A percentile compares a stretch with the other conserved stretches of the same genome.
phyloP scores from a whole-genome alignment of 2,329 filamentous ascomycete species.

The Chaetomium olivaceum region DNA sequence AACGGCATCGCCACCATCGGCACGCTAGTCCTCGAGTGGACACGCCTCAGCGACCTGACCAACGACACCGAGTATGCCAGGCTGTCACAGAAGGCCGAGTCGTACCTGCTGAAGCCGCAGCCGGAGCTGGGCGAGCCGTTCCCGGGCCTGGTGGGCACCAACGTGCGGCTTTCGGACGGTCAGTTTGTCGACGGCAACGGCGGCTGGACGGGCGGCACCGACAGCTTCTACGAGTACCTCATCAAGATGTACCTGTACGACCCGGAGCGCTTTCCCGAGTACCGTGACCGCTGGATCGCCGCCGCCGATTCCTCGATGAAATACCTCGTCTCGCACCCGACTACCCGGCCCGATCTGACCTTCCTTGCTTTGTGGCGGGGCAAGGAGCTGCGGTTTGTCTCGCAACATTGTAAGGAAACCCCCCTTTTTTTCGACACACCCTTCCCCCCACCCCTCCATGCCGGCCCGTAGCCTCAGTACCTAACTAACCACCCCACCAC shows the following conservation, averaged over 20 bases:
- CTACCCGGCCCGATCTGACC: conserved; percentile 66
- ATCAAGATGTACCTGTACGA: conserved; percentile 91
- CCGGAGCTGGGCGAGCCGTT: conserved; percentile 68
- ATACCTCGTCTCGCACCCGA: conserved; percentile 69
- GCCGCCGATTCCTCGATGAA: conserved; percentile 76
- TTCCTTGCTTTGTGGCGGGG: conserved; percentile 62
- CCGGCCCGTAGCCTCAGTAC: too few species aligned
- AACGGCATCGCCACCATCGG: conserved; percentile 78
- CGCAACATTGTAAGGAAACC: conserved; percentile 50
- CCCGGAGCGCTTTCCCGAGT: conserved; percentile 58
- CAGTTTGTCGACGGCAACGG: conserved; percentile 66
- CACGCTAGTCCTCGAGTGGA: conserved; percentile 82
- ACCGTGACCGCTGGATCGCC: conserved; percentile 72
- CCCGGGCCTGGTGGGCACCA: conserved; percentile 72
- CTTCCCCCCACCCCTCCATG: neutral
- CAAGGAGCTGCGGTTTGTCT: conserved; percentile 47
- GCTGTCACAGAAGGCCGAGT: conserved; percentile 67
- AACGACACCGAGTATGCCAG: conserved; percentile 65
- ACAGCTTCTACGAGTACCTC: conserved; percentile 87
- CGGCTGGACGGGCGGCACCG: conserved; percentile 75
- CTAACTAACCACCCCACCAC: neutral
- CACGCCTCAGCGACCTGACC: conserved; percentile 73
- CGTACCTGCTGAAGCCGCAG: conserved; percentile 67
- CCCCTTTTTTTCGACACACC: conserved; percentile 11
- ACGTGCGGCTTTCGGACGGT: conserved; percentile 65